A percentile compares a stretch with the other conserved stretches of the same genome.
These are phyloP conservation scores for Microcos paniculata DNA, from an alignment of 345 rosid genomes.

Conservation along the genomic window DNA sequence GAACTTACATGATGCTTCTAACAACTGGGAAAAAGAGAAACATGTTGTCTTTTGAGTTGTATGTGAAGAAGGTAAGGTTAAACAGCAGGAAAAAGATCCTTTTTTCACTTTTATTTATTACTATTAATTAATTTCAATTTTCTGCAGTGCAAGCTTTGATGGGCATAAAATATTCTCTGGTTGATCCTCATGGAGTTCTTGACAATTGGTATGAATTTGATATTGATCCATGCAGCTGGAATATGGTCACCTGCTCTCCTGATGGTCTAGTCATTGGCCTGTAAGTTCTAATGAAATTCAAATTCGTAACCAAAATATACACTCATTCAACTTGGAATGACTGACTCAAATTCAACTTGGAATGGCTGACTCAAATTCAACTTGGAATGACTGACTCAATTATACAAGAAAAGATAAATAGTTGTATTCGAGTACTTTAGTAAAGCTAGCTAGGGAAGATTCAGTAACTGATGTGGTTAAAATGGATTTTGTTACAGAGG, in stretches of 20 bases:
- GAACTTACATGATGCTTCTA: neutral
- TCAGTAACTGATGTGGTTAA: neutral
- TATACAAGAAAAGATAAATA: too few relatives aligned
- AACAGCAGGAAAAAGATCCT: neutral
- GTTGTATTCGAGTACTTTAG: too few relatives aligned
- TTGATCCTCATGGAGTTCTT: conserved; percentile 67
- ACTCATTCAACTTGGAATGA: too few relatives aligned
- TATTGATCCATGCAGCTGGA: conserved; percentile 91
- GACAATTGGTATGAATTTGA: conserved; percentile 63
- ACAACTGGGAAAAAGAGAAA: too few relatives aligned
- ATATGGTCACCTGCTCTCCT: conserved; percentile 59
- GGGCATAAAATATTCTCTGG: conserved; percentile 42
- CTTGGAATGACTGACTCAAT: neutral
- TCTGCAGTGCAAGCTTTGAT: conserved; percentile 69
- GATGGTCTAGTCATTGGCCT: conserved; percentile 57
- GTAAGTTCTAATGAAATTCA: conserved; percentile 47
- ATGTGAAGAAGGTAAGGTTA: neutral
- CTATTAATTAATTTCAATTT: too few relatives aligned
- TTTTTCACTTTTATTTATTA: neutral
- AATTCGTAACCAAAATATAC: too few relatives aligned
- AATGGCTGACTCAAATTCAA: neutral
- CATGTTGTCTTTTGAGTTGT: neutral
- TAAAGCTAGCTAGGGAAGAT: neutral
- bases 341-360: too few relatives aligned
- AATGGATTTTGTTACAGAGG: conserved; percentile 44